phyloP scores from a whole-genome alignment of 495 filamentous ascomycete species.

The Filosporella fistucella region DNA sequence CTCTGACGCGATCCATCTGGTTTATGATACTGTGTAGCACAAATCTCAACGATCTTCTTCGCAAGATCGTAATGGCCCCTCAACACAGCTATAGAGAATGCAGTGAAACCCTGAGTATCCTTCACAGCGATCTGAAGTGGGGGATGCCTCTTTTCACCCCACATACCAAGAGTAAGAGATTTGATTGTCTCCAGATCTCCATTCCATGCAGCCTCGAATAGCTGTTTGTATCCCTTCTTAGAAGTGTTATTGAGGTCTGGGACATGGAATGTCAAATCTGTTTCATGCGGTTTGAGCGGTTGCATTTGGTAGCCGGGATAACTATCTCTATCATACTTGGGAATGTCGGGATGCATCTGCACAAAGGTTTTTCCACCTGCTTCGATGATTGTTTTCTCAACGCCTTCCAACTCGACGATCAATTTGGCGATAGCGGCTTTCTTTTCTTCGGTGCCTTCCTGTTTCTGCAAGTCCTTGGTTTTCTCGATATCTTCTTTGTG shows the following conservation, averaged over 20 bases:
- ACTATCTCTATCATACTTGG: conserved; percentile 8
- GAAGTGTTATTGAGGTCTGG: conserved; percentile 46
- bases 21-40: conserved; percentile 57
- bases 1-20: conserved; percentile 33
- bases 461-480: conserved; percentile 3
- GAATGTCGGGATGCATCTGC: conserved; percentile 54
- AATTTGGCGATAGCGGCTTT: conserved; percentile 40
- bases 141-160: conserved; percentile 40
- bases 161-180: conserved; percentile 37
- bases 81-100: conserved; percentile 61
- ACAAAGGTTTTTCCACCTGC: conserved; percentile 60
- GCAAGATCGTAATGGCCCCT: conserved; percentile 58
- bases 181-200: conserved; percentile 59
- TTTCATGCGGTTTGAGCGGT: conserved; percentile 33
- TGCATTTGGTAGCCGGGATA: conserved; percentile 2
- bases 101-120: conserved; percentile 40
- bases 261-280: conserved; percentile 42
- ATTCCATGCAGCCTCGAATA: conserved; percentile 66
- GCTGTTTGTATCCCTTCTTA: conserved; percentile 50
- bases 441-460: conserved; percentile 44
- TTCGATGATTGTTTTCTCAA: conserved; percentile 46
- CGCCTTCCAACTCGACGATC: conserved; percentile 42
- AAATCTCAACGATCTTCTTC: conserved; percentile 60
- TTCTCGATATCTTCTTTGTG: conserved; percentile 28
- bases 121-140: conserved; percentile 58